phyloP scores from a whole-genome alignment of 2,329 filamentous ascomycete species.

The Pezicula rhizophila region DNA sequence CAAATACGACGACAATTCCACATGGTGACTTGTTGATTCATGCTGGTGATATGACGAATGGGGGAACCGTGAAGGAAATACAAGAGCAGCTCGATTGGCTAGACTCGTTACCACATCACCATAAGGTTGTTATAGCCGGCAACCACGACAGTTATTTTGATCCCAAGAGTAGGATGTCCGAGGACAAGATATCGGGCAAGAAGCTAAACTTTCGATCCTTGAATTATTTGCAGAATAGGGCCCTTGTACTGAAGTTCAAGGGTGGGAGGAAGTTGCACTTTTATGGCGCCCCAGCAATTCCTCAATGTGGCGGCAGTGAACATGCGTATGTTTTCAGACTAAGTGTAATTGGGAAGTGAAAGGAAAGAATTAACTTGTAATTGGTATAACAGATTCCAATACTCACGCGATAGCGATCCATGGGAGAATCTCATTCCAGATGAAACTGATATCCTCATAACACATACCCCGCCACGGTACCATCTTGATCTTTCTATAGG shows the following conservation, averaged over 20 bases:
- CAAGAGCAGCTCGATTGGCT: constrained; percentile 86
- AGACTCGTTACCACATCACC: constrained; percentile 60
- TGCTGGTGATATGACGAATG: constrained; percentile 76
- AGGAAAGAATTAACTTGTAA: constrained; percentile 4
- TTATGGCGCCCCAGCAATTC: constrained; percentile 79
- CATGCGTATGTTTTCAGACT: constrained; percentile 46
- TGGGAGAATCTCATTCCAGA: constrained; percentile 55
- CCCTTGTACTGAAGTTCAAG: constrained; percentile 57
- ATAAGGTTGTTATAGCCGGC: constrained; percentile 79
- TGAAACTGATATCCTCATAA: constrained; percentile 57
- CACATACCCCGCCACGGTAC: constrained; percentile 57
- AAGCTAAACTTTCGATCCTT: constrained; percentile 61
- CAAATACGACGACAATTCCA: constrained; percentile 57
- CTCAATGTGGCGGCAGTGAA: constrained; percentile 62
- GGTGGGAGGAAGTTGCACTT: constrained; percentile 57
- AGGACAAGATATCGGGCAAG: constrained; percentile 42
- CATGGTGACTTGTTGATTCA: constrained; percentile 82
- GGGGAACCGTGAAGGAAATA: constrained; percentile 65
- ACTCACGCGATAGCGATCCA: constrained; percentile 47
- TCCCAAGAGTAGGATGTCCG: constrained; percentile 48
- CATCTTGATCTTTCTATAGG: constrained; percentile 48
- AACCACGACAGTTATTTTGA: constrained; percentile 91
- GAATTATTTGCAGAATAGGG: constrained; percentile 68
- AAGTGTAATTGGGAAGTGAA: background rate
- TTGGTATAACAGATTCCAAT: constrained; percentile 45